A percentile compares a stretch with the other conserved stretches of the same genome.
These are phyloP conservation scores for Ogataea paraovalis DNA, from an alignment of 805 yeast genomes.

Conservation along the genomic window DNA sequence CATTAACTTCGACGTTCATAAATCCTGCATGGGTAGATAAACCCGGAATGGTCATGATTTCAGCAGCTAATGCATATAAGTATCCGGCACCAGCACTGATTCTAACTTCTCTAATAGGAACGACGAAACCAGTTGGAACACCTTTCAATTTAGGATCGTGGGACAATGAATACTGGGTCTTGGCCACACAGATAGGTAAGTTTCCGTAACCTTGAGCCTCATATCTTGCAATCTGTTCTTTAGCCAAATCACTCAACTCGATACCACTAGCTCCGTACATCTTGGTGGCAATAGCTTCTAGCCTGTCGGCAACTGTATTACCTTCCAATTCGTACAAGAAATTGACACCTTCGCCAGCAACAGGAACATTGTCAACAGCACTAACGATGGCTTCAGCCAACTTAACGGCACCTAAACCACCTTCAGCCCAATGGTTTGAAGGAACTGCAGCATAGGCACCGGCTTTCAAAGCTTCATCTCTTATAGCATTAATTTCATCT, in stretches of 20 bases:
- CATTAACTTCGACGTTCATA: constrained; percentile 81
- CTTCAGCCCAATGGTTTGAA: constrained; percentile 84
- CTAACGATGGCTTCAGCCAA: constrained; percentile 68
- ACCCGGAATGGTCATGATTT: constrained; percentile 84
- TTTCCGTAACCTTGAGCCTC: constrained; percentile 72
- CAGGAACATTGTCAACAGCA: constrained; percentile 44
- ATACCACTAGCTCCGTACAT: constrained; percentile 77
- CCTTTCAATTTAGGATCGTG: constrained; percentile 82
- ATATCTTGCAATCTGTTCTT: constrained; percentile 62
- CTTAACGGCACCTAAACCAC: constrained; percentile 77
- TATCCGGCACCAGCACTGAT: constrained; percentile 88
- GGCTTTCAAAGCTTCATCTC: constrained; percentile 63
- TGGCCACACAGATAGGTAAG: constrained; percentile 80
- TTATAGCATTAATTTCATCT: constrained; percentile 64
- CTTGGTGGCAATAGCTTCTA: constrained; percentile 61
- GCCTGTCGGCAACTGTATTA: constrained; percentile 58
- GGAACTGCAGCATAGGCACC: constrained; percentile 79
- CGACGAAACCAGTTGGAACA: constrained; percentile 73
- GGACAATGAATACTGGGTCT: constrained; percentile 80
- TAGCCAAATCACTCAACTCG: constrained; percentile 66
- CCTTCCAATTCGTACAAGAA: constrained; percentile 59
- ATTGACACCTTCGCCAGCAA: constrained; percentile 21
- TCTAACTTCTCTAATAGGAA: constrained; percentile 79
- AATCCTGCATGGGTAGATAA: constrained; percentile 81
- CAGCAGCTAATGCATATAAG: constrained; percentile 80